Evolutionary conservation across 306 rosid species (phyloP), one percentile per base, ranked within the genome.

Genomic region (Castanea sativa): DNA sequence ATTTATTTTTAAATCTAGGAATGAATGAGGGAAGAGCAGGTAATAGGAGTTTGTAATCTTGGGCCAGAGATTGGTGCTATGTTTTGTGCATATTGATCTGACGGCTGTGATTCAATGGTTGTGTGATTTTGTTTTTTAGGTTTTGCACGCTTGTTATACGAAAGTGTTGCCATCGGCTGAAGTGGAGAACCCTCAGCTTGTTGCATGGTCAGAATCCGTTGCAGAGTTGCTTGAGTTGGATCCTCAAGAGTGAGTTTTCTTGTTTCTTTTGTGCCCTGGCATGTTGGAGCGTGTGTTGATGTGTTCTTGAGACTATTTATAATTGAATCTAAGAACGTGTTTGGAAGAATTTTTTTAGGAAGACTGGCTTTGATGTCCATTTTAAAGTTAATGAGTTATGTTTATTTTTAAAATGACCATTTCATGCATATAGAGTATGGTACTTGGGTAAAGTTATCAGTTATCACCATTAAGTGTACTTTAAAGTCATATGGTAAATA

Each of bases 161-260:
- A 90, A 87, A 84, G 93, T 93, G 16, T 87, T 86, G 2, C 98
- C 98, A 0, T 93, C 99, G 1, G 92, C 70, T 32, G 68, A 69
- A 85, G 97, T 96, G 33, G 91, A 93, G 18, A 82, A 88, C 79
- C 99, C 99, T 82, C 97, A 93, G 80, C 97, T 96, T 29, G 98
- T 91, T 12, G 90, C 93, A 13, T 96, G 91, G 89, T 93, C 99
- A 4, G 85, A 86, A 74, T 73, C 94, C 0, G 97, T 91, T 81
- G 87, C 98, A 10, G 85, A 91, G 70, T 71, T 90, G 41, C 92
- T 96, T 64, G 97, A 96, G 55, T 86, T 96, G 89, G 99, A 96
- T 81, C 83, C 80, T 67, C 51, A 78, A 83, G 98, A 96, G 99
- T 94, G 76, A 90, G 93, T 85, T 32, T 71, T 75, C 43, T 56